Base-by-base conservation (phyloP, 139 green algal species). In the Diplosphaera chodatii region DNA sequence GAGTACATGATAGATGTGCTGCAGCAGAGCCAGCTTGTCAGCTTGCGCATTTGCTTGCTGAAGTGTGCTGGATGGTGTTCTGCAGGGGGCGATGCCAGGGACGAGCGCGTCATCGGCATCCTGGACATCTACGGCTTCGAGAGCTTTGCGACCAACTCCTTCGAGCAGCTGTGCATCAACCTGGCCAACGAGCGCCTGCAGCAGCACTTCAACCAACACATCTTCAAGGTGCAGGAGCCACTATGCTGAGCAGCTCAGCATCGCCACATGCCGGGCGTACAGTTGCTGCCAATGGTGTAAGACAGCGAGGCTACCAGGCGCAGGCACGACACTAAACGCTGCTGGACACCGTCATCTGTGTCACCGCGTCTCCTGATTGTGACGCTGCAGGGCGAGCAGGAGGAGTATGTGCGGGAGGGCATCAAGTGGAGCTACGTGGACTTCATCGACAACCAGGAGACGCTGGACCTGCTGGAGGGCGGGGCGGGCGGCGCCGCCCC, bases 111-210 rank as follows among this genome's bases (percentile, higher is more conserved):
- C 37, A 87, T 96, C 64, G 82, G 88, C 68, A 96, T 95, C 66
- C 83, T 98, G 71, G 92, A 96, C 70, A 96, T 97, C 77, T 97
- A 98, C 77, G 92, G 93, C 71, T 98, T 98, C 75, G 93, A 98
- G 80, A 83, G 79, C 69, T 95, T 94, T 71, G 73, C 84, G 15
- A 74, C 70, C 67, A 96, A 96, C 81, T 81, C 79, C 72, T 96
- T 96, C 76, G 94, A 98, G 87, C 94, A 98, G 88, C 92, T 98
- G 71, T 98, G 94, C 85, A 98, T 98, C 86, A 98, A 98, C 82
- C 91, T 97, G 64, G 94, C 94, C 66, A 98, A 98, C 75, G 94
- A 98, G 85, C 89, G 92, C 22, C 86, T 98, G 76, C 94, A 98
- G 89, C 94, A 98, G 88, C 91, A 97, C 80, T 98, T 98, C 85